phyloP scores from a whole-genome alignment of 192 early-diverging fungal species.

The Radiomyces spectabilis region DNA sequence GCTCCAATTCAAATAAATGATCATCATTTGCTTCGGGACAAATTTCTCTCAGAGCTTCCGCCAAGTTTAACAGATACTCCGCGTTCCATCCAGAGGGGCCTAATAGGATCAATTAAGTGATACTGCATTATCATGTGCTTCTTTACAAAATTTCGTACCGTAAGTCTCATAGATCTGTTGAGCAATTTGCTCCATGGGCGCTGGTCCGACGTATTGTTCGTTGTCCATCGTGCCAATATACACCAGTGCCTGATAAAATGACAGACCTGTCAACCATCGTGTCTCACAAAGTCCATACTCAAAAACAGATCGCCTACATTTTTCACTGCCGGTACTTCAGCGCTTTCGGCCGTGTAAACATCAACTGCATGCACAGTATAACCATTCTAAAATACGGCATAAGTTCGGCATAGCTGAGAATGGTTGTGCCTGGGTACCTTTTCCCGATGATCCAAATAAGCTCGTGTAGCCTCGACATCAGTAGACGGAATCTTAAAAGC shows the following conservation, averaged over 20 bases:
- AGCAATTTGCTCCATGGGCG: conserved; percentile 51
- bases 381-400: conserved; percentile 49
- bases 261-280: not conserved
- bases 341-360: conserved; percentile 15
- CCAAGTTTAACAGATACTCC: conserved; percentile 65
- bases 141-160: conserved; percentile 27
- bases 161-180: conserved; percentile 51
- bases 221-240: conserved; percentile 76
- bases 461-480: conserved; percentile 56
- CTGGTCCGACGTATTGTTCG: conserved; percentile 70
- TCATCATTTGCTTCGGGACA: conserved; percentile 42
- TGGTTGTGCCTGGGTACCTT: conserved; percentile 34
- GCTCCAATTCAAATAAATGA: conserved; percentile 54
- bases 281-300: not conserved
- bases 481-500: conserved; percentile 68
- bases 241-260: conserved; percentile 50
- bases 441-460: conserved; percentile 82
- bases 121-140: not conserved
- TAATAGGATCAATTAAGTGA: not conserved
- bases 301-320: conserved; percentile 28
- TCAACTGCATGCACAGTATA: conserved; percentile 58
- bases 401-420: not conserved
- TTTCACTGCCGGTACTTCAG: conserved; percentile 35
- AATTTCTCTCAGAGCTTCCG: conserved; percentile 46
- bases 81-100: conserved; percentile 65